Evolutionary conservation across 2,329 filamentous ascomycete species (phyloP), one percentile per base, ranked within the genome.

Genomic region (Neocatenulostroma microsporum): DNA sequence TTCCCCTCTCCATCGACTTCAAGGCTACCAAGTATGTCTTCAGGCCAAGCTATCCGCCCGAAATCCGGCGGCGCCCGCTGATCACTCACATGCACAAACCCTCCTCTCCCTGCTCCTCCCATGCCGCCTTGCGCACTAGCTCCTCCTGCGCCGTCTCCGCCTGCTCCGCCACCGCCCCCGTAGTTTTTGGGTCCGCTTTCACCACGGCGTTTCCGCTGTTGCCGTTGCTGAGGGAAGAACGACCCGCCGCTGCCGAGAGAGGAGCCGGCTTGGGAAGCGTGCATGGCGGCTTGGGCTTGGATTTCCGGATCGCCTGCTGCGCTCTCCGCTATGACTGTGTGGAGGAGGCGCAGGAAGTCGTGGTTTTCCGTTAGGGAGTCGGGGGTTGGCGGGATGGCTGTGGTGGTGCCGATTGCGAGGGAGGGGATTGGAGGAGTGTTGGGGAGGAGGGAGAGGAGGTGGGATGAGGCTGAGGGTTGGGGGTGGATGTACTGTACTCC

Each of bases 11-110:
- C 66, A 57, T 79, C 74, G 4, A 80, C 71, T 55, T 80, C 76
- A 17, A 80, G 52, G 47, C 74, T 79, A 11, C 76, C 76, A 51
- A 80, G 74, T 33, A 80, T 80, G 57, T 80, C 76, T 53, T 80
- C 76, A 0, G 76, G 76, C 70, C 70, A 77, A 34, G 76, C 72
- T 43, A 79, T 78, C n/a, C 76, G 56, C 1, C 76, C 76, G 56
- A 68, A 80, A 41, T 80, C 76, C 3, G 76, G 76, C 23, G 76
- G 74, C 42, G 73, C 69, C 41, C 76, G 61, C 50, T 58, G 56
- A 49, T 80, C 76, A 24, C 70, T 76, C n/a, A 80, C 65, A 51
- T 80, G 76, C 26, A 80, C 73, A 62, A 70, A 78, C 2, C 76
- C 76, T 14, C 76, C 76, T 45, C 71, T 61, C 1, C 74, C 74